Percentiles rank a stretch among this genome's conserved stretches.
These are phyloP conservation scores for Aeschynomene evenia DNA, from an alignment of 306 rosid genomes.

Conservation along the genomic window DNA sequence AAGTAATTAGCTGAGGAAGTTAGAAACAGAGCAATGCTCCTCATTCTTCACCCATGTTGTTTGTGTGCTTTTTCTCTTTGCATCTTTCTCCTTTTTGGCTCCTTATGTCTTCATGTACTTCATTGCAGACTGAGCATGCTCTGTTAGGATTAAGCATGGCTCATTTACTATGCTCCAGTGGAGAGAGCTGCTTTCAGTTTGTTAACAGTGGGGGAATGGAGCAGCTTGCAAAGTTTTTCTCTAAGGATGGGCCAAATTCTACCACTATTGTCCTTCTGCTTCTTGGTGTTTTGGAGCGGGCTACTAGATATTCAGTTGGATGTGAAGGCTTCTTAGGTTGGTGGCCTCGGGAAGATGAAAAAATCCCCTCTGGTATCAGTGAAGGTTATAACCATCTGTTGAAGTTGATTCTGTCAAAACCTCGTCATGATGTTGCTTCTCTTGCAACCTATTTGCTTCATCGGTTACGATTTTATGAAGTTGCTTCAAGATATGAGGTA, in stretches of 20 bases:
- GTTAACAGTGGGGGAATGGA: conserved; percentile 91
- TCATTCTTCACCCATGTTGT: conserved; percentile 9
- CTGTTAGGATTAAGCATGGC: conserved; percentile 84
- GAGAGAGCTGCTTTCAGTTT: conserved; percentile 87
- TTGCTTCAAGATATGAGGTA: conserved; percentile 93
- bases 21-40: background rate
- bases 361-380: conserved; percentile 63
- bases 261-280: conserved; percentile 64
- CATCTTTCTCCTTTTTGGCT: background rate
- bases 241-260: conserved; percentile 56
- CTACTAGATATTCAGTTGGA: conserved; percentile 81
- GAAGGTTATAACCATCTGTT: conserved; percentile 80
- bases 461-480: conserved; percentile 86
- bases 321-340: conserved; percentile 96
- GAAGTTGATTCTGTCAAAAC: conserved; percentile 78
- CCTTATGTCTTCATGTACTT: conserved; percentile 26
- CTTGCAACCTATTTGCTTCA: conserved; percentile 80
- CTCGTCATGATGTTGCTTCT: conserved; percentile 89
- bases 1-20: conserved; percentile 14
- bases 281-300: conserved; percentile 88
- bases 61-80: conserved; percentile 19
- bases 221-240: conserved; percentile 55
- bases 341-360: conserved; percentile 96
- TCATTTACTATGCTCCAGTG: conserved; percentile 84
- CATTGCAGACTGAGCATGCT: conserved; percentile 66